phyloP scores from a whole-genome alignment of 257 asterid genomes.

The Penstemon newberryi region DNA sequence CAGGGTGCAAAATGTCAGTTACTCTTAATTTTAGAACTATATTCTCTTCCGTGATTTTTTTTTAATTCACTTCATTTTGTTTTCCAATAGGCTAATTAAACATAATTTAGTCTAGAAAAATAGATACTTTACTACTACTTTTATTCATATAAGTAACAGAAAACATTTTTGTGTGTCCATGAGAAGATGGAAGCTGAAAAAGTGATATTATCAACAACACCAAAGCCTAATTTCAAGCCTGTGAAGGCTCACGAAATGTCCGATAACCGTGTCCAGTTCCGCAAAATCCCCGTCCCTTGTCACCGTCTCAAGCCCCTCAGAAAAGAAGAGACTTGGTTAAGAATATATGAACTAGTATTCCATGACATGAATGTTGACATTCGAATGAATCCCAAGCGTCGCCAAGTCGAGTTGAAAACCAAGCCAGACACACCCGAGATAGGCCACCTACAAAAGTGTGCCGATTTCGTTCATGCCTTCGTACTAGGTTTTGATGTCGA shows the following conservation, averaged over 20 bases:
- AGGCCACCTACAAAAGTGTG: constrained; percentile 53
- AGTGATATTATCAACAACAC: constrained; percentile 7
- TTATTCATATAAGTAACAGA: too few species aligned
- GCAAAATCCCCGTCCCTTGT: constrained; percentile 42
- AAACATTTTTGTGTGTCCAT: too few species aligned
- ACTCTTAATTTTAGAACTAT: too few species aligned
- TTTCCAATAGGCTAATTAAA: too few species aligned
- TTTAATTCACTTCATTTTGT: too few species aligned
- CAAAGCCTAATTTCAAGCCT: constrained; percentile 41
- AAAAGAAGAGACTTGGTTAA: constrained; percentile 40
- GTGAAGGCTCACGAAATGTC: constrained; percentile 47
- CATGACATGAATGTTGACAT: constrained; percentile 54
- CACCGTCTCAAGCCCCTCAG: constrained; percentile 50
- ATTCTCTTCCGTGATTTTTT: too few species aligned
- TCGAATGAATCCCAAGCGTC: constrained; percentile 49
- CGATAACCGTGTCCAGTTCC: constrained; percentile 44
- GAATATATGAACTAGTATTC: constrained; percentile 44
- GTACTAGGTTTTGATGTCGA: constrained; percentile 46
- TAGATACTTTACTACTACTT: too few species aligned
- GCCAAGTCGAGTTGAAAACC: constrained; percentile 54
- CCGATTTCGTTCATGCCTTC: constrained; percentile 54
- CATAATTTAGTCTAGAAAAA: too few species aligned
- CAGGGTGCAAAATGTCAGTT: too few species aligned
- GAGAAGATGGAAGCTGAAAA: neutral
- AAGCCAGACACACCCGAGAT: constrained; percentile 51